Percentiles rank a stretch among this genome's conserved stretches.
These are phyloP conservation scores for Xylariaceae sp. DNA, from an alignment of 2,329 filamentous ascomycete species.

Conservation along the genomic window DNA sequence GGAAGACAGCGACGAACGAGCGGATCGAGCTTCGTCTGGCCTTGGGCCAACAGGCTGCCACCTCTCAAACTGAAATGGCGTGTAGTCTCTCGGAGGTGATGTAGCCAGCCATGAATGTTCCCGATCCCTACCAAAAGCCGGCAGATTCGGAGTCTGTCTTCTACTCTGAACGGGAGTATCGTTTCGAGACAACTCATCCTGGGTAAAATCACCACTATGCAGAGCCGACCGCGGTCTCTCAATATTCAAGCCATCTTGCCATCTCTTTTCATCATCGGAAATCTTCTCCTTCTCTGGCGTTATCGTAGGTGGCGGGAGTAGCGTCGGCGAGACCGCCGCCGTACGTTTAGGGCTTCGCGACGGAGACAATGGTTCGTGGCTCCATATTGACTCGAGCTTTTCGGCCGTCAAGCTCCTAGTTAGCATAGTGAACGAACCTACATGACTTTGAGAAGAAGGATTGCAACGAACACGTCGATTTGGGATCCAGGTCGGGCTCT, in stretches of 20 bases:
- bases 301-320: constrained; percentile 44
- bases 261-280: constrained; percentile 34
- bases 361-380: constrained; percentile 31
- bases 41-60: constrained; percentile 27
- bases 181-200: constrained; percentile 29
- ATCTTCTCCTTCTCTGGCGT: constrained; percentile 41
- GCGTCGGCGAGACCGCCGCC: constrained; percentile 31
- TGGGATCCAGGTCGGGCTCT: constrained; percentile 71
- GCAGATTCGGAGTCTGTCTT: constrained; percentile 14
- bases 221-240: constrained; percentile 77
- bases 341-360: constrained; percentile 30
- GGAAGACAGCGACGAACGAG: constrained; percentile 61
- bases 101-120: constrained; percentile 46
- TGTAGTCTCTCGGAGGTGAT: constrained; percentile 51
- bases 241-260: constrained; percentile 59
- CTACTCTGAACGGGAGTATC: constrained; percentile 17
- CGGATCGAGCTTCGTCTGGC: constrained; percentile 35
- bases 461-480: constrained; percentile 52
- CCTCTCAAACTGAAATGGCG: constrained; percentile 40
- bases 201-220: constrained; percentile 64
- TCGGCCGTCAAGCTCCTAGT: constrained; percentile 6
- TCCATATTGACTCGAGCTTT: constrained; percentile 35
- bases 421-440: constrained; percentile 6
- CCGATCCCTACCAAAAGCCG: constrained; percentile 4
- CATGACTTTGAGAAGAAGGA: constrained; percentile 1